These are phyloP conservation scores for Metschnikowia lochheadii DNA, from an alignment of 805 yeast genomes.

Conservation along the genomic window DNA sequence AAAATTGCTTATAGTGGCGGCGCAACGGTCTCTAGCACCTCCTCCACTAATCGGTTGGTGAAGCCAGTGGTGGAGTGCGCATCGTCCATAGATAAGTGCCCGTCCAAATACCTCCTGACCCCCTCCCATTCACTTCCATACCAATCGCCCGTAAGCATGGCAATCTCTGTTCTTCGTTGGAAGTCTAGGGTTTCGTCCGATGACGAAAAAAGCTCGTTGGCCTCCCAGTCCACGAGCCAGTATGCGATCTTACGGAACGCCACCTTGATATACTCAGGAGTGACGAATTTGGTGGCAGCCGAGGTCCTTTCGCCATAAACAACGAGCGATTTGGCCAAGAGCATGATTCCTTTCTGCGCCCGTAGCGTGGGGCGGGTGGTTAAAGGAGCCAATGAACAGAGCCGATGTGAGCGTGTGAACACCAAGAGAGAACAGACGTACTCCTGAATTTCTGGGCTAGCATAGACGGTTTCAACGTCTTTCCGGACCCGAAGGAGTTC, in stretches of 20 bases:
- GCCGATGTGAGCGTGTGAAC: conserved; percentile 35
- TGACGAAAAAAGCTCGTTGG: conserved; percentile 17
- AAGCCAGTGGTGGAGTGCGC: conserved; percentile 29
- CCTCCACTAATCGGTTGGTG: conserved; percentile 35
- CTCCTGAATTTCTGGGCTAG: conserved; percentile 33
- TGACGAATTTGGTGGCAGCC: conserved; percentile 21
- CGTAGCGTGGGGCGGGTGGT: conserved; percentile 32
- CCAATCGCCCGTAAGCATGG: conserved; percentile 41
- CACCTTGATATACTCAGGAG: conserved; percentile 37
- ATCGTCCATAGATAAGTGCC: conserved; percentile 19
- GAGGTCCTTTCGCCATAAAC: conserved; percentile 12
- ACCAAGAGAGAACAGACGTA: conserved; percentile 37
- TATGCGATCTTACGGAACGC: conserved; percentile 37
- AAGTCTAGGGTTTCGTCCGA: conserved; percentile 8
- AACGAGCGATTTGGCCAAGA: conserved; percentile 27
- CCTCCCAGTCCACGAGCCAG: conserved; percentile 44
- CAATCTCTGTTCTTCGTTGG: conserved; percentile 24
- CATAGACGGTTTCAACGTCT: conserved; percentile 18
- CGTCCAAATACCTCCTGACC: conserved; percentile 26
- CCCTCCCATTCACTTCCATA: conserved; percentile 39
- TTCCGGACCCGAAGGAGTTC: conserved; percentile 7
- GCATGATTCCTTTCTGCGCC: conserved; percentile 27
- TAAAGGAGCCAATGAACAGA: conserved; percentile 36
- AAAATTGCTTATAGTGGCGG: conserved; percentile 32
- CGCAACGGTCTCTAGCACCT: conserved; percentile 27